Evolutionary conservation across 2,329 filamentous ascomycete species (phyloP).

Genomic region (Capronia epimyces): DNA sequence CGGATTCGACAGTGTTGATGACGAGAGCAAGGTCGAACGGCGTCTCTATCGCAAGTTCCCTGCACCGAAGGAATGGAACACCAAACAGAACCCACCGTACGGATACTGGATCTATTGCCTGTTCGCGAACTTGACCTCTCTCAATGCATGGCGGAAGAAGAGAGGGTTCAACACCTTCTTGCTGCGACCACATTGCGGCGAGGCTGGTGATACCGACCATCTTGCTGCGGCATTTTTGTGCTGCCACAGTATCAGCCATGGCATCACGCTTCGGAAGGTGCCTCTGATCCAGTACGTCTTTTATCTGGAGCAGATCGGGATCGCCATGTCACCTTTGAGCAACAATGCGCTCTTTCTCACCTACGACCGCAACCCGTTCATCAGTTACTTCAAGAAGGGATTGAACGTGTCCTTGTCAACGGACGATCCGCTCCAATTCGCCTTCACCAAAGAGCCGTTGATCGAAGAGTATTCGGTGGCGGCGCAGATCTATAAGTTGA

Average conservation of each 20-base stretch:
- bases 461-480: conserved; percentile 98
- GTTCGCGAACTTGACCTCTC: conserved; percentile 85
- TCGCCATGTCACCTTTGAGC: conserved; percentile 97
- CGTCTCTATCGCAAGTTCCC: conserved; percentile 95
- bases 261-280: conserved; percentile 85
- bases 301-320: conserved; percentile 95
- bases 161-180: conserved; percentile 95
- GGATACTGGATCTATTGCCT: conserved; percentile 99
- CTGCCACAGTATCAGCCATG: conserved; percentile 95
- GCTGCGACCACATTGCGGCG: conserved; percentile 87
- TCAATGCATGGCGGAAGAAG: conserved; percentile 86
- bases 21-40: conserved; percentile 93
- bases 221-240: conserved; percentile 84
- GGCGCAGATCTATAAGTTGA: conserved; percentile 97
- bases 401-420: conserved; percentile 94
- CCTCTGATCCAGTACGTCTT: conserved; percentile 94
- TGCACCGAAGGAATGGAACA: conserved; percentile 79
- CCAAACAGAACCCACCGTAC: conserved; percentile 93
- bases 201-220: conserved; percentile 95
- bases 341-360: conserved; percentile 96
- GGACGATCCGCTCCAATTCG: conserved; percentile 94
- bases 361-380: conserved; percentile 93
- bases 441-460: conserved; percentile 94
- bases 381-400: conserved; percentile 90
- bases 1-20: conserved; percentile 95